These are phyloP conservation scores for Corrigiola litoralis DNA, from an alignment of 179 eudicot species.

Conservation along the genomic window DNA sequence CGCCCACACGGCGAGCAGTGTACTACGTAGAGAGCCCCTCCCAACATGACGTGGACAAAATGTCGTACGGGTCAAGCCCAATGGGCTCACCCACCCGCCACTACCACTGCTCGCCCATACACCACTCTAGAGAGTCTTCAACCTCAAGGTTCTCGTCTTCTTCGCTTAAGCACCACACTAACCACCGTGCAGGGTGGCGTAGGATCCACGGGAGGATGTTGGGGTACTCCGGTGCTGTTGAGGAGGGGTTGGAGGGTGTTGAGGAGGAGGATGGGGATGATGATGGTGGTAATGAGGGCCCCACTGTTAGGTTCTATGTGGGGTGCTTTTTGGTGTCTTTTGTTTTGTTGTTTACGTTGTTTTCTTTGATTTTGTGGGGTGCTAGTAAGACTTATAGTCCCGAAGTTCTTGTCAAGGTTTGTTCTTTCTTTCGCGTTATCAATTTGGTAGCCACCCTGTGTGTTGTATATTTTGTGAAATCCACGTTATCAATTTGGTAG, in stretches of 20 bases:
- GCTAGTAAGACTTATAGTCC: constrained; percentile 58
- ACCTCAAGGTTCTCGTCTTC: constrained; percentile 71
- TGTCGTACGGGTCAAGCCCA: constrained; percentile 37
- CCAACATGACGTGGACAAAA: constrained; percentile 54
- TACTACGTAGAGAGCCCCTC: constrained; percentile 90
- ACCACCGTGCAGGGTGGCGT: constrained; percentile 33
- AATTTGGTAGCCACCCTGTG: neutral
- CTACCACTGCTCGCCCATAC: constrained; percentile 52
- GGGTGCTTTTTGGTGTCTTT: constrained; percentile 54
- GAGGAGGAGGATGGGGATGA: constrained; percentile 21
- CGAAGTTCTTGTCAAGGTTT: constrained; percentile 59
- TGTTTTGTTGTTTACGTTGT: constrained; percentile 39
- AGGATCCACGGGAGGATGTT: constrained; percentile 24
- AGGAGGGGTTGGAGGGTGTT: constrained; percentile 6
- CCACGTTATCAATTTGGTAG: too few species aligned
- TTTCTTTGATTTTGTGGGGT: constrained; percentile 72
- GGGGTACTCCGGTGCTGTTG: constrained; percentile 2
- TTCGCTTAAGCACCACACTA: constrained; percentile 28
- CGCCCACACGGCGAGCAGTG: constrained; percentile 40
- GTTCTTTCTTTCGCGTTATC: neutral
- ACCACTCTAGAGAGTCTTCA: constrained; percentile 79
- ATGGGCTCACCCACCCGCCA: constrained; percentile 30
- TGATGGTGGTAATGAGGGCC: constrained; percentile 16
- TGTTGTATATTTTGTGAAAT: too few species aligned
- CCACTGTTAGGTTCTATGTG: constrained; percentile 43